Conservation (phyloP, 768 basidiomycete species). For the Hydnum rufescens region DNA sequence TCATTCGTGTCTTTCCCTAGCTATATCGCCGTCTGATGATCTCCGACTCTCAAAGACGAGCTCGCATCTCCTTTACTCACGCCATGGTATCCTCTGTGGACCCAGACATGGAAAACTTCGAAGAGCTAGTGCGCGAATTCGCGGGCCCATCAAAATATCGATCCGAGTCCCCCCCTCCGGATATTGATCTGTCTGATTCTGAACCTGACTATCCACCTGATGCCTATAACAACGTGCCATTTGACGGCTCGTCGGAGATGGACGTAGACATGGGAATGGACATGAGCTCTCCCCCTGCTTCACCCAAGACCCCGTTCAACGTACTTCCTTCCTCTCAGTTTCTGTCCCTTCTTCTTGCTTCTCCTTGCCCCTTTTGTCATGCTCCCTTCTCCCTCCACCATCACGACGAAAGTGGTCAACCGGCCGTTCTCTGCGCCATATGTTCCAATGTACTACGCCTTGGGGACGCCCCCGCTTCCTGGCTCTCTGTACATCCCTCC, state of each 20-base stretch:
- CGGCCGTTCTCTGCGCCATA: not conserved
- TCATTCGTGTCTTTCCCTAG: not conserved
- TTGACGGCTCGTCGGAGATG: not conserved
- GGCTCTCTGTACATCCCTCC: not conserved
- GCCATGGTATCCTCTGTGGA: slow-evolving; percentile 8
- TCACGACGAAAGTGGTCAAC: not conserved
- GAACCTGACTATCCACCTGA: no score
- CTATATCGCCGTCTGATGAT: not conserved
- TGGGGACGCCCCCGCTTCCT: not conserved
- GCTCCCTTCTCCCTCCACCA: not conserved
- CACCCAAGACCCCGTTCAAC: not conserved
- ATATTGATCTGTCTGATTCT: not conserved
- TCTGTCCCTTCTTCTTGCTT: not conserved
- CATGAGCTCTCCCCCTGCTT: not conserved
- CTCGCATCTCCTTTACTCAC: slow-evolving; percentile 4
- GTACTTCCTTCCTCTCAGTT: not conserved
- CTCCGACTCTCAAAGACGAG: not conserved
- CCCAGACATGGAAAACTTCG: slow-evolving; percentile 9
- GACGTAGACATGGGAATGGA: not conserved
- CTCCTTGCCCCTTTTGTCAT: not conserved
- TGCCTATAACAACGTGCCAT: no score
- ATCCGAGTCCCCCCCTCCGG: not conserved
- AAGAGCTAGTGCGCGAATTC: slow-evolving; percentile 3
- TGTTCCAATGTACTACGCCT: not conserved
- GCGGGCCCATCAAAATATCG: not conserved